phyloP scores from a whole-genome alignment of 2,329 filamentous ascomycete species.

The Claviceps maximensis region DNA sequence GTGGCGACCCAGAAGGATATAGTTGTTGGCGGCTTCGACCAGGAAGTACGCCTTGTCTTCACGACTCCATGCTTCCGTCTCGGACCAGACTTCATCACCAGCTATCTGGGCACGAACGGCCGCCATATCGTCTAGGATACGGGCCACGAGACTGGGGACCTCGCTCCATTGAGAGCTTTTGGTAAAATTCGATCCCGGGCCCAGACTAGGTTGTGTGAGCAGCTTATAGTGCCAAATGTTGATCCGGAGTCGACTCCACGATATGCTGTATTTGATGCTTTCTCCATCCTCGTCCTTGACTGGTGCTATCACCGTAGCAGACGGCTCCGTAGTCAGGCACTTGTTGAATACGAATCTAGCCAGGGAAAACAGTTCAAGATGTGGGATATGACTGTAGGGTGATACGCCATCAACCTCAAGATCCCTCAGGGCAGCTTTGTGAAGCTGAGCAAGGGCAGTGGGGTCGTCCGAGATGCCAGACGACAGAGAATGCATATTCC shows the following conservation, averaged over 20 bases:
- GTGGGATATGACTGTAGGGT: constrained; percentile 71
- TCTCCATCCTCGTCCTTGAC: constrained; percentile 23
- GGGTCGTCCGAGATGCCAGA: not conserved
- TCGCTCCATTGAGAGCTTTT: constrained; percentile 46
- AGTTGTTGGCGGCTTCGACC: constrained; percentile 69
- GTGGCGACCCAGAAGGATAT: constrained; percentile 75
- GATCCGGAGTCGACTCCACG: constrained; percentile 57
- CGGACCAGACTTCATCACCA: constrained; percentile 24
- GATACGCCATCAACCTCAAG: constrained; percentile 75
- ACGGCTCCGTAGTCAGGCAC: constrained; percentile 10
- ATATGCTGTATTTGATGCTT: constrained; percentile 31
- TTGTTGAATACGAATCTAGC: constrained; percentile 40
- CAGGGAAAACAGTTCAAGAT: constrained; percentile 71
- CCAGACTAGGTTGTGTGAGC: constrained; percentile 42
- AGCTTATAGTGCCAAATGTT: constrained; percentile 57
- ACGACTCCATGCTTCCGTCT: constrained; percentile 23
- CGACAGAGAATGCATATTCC: constrained; percentile 8
- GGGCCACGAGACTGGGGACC: constrained; percentile 40
- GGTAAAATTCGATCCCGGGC: constrained; percentile 40
- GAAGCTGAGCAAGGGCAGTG: constrained; percentile 25
- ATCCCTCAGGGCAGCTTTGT: constrained; percentile 47
- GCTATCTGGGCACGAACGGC: constrained; percentile 28
- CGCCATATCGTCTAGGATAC: constrained; percentile 29
- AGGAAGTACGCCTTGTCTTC: constrained; percentile 56
- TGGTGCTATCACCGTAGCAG: constrained; percentile 14